Base-by-base conservation (phyloP, 2,329 filamentous ascomycete species). In the Harringtonia lauricola region DNA sequence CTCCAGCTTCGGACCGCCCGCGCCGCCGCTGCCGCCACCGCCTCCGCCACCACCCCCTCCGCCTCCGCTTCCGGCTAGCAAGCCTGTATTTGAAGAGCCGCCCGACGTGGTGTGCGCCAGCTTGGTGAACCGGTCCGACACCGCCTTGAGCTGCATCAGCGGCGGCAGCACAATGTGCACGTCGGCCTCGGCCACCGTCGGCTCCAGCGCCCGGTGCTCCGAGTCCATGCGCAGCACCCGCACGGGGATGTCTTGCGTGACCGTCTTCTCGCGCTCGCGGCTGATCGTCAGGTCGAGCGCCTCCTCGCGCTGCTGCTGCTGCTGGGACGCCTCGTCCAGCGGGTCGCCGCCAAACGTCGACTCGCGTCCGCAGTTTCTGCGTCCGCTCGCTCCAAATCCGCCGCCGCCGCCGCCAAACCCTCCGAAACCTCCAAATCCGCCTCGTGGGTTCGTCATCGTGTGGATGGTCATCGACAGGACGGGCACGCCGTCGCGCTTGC, bases 181-280 rank as follows among this genome's bases (percentile, higher is more conserved):
- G 56, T 96, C 92, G 33, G 90, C 87, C 54, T 95, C 88, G 47
- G 86, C 81, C 47, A 89, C 87, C 48, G 81, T 80, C 14, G 92
- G 92, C 65, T 98, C 90, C 66, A 94, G 87, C 49, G 96, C 80
- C n/a, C 81, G 84, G 56, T 92, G 85, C n/a, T 96, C 87, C 0
- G 79, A 83, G 42, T 83, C 78, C 2, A 86, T 81, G 46, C 86
- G 80, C 10, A 98, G 74, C 2, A 98, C 88, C 17, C 89, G 82
- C 36, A 96, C 83, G n/a, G 92, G 92, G 33, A 98, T 84, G 62
- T 96, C 88, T 58, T 98, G 92, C 1, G 88, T 95, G 56, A 98
- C 84, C 54, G 94, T 74, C 49, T 92, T 94, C 60, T 95, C 89
- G 53, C 87, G 81, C 56, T 90, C 86, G 45, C 83, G 72, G 36